Base-by-base conservation (phyloP, 129 eudicot species). In the Lactuca sativa region DNA sequence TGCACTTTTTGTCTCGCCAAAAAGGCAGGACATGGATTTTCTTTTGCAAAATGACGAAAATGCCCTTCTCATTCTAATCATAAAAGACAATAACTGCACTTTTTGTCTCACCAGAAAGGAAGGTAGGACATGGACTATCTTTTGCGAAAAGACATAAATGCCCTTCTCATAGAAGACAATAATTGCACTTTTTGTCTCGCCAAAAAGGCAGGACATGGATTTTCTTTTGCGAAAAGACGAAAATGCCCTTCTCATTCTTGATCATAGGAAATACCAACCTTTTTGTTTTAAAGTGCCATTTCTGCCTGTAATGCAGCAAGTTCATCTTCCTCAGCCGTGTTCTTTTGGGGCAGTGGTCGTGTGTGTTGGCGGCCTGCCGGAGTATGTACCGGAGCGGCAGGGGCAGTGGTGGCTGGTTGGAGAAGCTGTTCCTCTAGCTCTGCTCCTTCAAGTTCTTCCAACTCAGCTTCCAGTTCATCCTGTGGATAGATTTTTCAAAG, bases 271-370 rank as follows among this genome's bases (percentile, higher is more conserved):
- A 8, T 59, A 59, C 41, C 30, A 61, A 61, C 48, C 66, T 13
- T 36, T 14, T 51, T 51, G 15, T 36, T 53, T 69, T 80, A 76
- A 60, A 76, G 13, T 25, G 88, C 85, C 85, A 84, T 54, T 60
- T 84, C 88, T n/a, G 80, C 82, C 78, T 77, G 85, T 67, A 80
- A 77, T 59, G 80, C 82, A 63, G 79, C 82, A 41, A 84, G 76
- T 77, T 80, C 88, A 66, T 84, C 88, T 73, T 84, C 88, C 32
- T 84, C 82, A 5, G 77, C 78, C 65, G 74, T 69, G 61, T 64
- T 79, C 69, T 67, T 76, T 52, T 59, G 73, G 72, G 70, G 79
- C 21, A 71, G 64, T 8, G 74, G 85, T 4, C 73, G 85, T 32
- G 80, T 56, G 58, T 73, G 60, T 66, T 75, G 82, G 51, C 49